These are phyloP conservation scores for Mortierella sp. DNA, from an alignment of 371 early-diverging fungal genomes.

Conservation along the genomic window DNA sequence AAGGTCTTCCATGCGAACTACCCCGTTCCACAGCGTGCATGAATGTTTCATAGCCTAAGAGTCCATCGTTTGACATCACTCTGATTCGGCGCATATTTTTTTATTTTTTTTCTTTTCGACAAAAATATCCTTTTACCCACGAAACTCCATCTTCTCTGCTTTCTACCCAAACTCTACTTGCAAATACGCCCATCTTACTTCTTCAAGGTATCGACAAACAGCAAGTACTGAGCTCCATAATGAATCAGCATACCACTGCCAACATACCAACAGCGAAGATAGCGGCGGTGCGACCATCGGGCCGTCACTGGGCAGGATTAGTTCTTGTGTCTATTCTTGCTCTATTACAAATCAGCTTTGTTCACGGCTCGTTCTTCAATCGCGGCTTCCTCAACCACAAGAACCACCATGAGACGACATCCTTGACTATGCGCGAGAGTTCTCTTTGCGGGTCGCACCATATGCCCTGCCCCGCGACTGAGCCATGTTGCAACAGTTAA, in stretches of 20 bases:
- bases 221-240: neutral
- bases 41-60: neutral
- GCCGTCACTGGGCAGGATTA: too few species aligned
- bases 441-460: slow-evolving; percentile 30
- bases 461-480: slow-evolving; percentile 34
- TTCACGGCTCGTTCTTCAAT: slow-evolving; percentile 2
- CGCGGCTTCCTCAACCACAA: neutral
- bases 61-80: neutral
- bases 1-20: too few species aligned
- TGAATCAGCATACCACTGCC: neutral
- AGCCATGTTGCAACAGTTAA: slow-evolving; percentile 40
- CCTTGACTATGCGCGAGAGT: slow-evolving; percentile 1
- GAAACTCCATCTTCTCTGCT: neutral
- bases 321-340: too few species aligned
- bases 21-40: too few species aligned
- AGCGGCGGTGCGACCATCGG: neutral
- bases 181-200: neutral
- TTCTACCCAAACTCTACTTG: neutral
- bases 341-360: neutral
- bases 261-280: neutral
- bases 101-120: neutral
- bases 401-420: neutral
- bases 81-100: neutral
- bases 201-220: neutral
- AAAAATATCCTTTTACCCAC: neutral